phyloP scores from a whole-genome alignment of 1,139 yeast genomes.

The Tardiomyces digboiensis region DNA sequence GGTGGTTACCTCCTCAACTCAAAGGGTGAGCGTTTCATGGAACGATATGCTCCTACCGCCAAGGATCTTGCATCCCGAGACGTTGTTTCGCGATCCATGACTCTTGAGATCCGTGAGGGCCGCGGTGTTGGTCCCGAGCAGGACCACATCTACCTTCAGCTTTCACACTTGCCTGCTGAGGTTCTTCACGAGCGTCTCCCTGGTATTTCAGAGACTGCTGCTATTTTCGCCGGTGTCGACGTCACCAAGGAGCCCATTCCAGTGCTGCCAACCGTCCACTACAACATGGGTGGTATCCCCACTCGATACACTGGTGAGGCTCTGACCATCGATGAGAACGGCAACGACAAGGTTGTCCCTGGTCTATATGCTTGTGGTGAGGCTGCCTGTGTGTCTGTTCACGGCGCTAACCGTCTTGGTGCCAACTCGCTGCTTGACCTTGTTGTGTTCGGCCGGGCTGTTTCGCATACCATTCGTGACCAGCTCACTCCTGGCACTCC shows the following conservation, averaged over 20 bases:
- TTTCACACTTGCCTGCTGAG: slow-evolving; percentile 87
- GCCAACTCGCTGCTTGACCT: slow-evolving; percentile 97
- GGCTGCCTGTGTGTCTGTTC: slow-evolving; percentile 98
- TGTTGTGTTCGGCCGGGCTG: slow-evolving; percentile 98
- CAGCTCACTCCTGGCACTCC: slow-evolving; percentile 84
- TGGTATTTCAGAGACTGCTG: slow-evolving; percentile 98
- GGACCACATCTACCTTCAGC: slow-evolving; percentile 93
- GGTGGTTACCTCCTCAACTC: slow-evolving; percentile 96
- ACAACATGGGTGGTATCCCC: slow-evolving; percentile 99
- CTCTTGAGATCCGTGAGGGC: slow-evolving; percentile 97
- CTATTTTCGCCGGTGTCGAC: slow-evolving; percentile 98
- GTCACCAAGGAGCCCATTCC: slow-evolving; percentile 99
- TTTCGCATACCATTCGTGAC: slow-evolving; percentile 83
- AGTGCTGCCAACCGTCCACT: slow-evolving; percentile 95
- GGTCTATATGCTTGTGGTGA: slow-evolving; percentile 98
- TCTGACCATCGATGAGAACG: slow-evolving; percentile 71
- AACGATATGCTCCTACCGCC: slow-evolving; percentile 98
- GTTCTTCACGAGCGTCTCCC: slow-evolving; percentile 95
- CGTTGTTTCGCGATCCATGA: slow-evolving; percentile 96
- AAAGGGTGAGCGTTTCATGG: slow-evolving; percentile 99
- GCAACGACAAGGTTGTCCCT: slow-evolving; percentile 86
- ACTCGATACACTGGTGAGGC: slow-evolving; percentile 97
- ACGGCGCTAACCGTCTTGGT: slow-evolving; percentile 99
- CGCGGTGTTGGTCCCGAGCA: slow-evolving; percentile 97
- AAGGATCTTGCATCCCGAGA: slow-evolving; percentile 98